A percentile compares a stretch with the other conserved stretches of the same genome.
Conservation (phyloP, 2,329 filamentous ascomycete species). For the Paecilomyces dactylethromorphus region DNA sequence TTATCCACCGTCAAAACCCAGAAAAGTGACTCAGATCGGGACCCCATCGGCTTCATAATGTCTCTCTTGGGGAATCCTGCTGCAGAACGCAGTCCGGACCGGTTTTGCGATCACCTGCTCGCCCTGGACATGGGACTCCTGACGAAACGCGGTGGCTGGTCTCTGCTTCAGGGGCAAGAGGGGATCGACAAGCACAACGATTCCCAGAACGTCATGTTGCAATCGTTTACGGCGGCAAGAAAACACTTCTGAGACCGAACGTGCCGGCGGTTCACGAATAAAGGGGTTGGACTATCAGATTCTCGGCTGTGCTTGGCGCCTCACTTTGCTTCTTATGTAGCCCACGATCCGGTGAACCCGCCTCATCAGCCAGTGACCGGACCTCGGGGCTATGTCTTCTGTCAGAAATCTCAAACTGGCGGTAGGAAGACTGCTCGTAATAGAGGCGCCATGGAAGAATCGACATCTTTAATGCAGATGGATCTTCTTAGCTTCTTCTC, state of each 20-base stretch:
- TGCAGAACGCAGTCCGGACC: not conserved
- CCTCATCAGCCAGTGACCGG: not conserved
- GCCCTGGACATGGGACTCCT: not conserved
- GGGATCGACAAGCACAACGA: not conserved
- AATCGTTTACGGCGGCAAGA: not conserved
- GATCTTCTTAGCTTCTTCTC: not conserved
- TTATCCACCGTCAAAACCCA: not conserved
- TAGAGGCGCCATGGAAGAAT: not conserved
- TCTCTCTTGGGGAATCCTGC: not conserved
- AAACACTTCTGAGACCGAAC: not conserved
- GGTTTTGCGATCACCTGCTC: not conserved
- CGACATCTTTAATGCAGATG: not conserved
- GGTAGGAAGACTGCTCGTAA: not conserved
- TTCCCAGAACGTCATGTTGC: not conserved
- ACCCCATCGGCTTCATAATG: not conserved
- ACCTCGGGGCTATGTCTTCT: not conserved
- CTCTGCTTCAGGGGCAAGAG: not conserved
- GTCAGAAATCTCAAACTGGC: not conserved
- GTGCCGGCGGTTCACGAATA: not conserved
- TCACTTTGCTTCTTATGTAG: constrained; percentile 11
- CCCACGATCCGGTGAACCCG: not conserved
- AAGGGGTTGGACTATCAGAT: constrained; percentile 2
- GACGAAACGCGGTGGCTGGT: not conserved
- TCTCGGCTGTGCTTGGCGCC: constrained; percentile 11
- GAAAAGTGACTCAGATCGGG: not conserved